Conservation (phyloP, 164 flowering plant species). For the Buxus sempervirens region DNA sequence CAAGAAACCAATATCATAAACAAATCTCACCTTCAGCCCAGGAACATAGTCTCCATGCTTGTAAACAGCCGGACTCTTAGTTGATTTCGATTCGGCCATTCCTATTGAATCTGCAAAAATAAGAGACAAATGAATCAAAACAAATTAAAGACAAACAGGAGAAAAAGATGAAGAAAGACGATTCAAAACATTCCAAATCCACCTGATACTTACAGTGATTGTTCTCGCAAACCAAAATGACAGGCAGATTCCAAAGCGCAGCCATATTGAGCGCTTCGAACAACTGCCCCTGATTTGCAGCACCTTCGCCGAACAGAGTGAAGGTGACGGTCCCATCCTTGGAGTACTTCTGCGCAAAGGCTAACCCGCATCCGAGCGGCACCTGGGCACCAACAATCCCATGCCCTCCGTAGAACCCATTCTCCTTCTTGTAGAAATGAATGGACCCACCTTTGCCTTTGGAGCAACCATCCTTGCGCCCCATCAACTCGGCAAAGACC, state of each 20-base stretch:
- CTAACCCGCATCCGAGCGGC: conserved; percentile 82
- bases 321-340: conserved; percentile 78
- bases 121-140: conserved; percentile 6
- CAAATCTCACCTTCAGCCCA: conserved; percentile 83
- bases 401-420: conserved; percentile 86
- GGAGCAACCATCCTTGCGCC: conserved; percentile 72
- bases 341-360: conserved; percentile 82
- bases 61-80: conserved; percentile 91
- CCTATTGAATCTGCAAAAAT: conserved; percentile 94
- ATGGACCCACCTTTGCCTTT: conserved; percentile 94
- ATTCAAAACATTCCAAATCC: not conserved
- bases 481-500: conserved; percentile 87
- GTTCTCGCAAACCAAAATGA: conserved; percentile 94
- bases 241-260: conserved; percentile 94
- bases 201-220: conserved; percentile 70
- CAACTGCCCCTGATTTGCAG: conserved; percentile 97
- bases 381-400: conserved; percentile 98
- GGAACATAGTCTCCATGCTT: conserved; percentile 99
- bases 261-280: conserved; percentile 94
- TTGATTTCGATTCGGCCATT: conserved; percentile 97
- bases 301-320: conserved; percentile 90
- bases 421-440: conserved; percentile 93
- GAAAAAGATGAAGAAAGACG: not conserved
- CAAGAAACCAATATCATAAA: too few relatives aligned
- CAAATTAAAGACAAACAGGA: not conserved